Conservation (phyloP, 805 yeast species). For the Suhomyces faveliae region DNA sequence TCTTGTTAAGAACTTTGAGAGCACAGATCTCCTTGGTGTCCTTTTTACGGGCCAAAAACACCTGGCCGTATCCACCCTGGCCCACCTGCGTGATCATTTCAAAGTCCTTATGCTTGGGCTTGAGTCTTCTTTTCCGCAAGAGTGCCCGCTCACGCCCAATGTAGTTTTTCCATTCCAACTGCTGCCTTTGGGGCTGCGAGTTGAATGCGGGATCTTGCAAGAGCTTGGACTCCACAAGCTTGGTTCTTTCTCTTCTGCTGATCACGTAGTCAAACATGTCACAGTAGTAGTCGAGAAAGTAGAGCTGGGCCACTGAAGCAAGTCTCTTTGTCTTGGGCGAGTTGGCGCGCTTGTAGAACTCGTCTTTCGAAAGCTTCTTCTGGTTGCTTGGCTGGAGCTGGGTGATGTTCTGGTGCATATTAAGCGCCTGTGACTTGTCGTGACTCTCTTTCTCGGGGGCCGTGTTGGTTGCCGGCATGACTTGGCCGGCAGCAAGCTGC, state of each 20-base stretch:
- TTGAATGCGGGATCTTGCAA: slow-evolving; percentile 48
- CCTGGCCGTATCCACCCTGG: slow-evolving; percentile 99
- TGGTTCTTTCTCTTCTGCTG: slow-evolving; percentile 77
- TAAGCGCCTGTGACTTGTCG: slow-evolving; percentile 10
- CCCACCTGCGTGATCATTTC: slow-evolving; percentile 98
- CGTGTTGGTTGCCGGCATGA: background rate
- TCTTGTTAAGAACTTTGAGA: slow-evolving; percentile 84
- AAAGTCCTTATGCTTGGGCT: slow-evolving; percentile 92
- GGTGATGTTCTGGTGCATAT: slow-evolving; percentile 29
- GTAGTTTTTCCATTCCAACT: slow-evolving; percentile 69
- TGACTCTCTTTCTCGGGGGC: slow-evolving; percentile 3
- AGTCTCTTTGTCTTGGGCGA: slow-evolving; percentile 77
- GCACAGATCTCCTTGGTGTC: slow-evolving; percentile 97
- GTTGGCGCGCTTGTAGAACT: slow-evolving; percentile 58
- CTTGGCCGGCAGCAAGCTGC: slow-evolving; percentile 11
- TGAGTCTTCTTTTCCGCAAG: slow-evolving; percentile 82
- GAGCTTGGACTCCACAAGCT: slow-evolving; percentile 61
- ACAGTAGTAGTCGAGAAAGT: slow-evolving; percentile 91
- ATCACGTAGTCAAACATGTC: slow-evolving; percentile 93
- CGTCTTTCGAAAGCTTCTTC: slow-evolving; percentile 30
- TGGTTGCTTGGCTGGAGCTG: slow-evolving; percentile 28
- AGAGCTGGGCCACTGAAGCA: slow-evolving; percentile 90
- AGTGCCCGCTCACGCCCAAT: slow-evolving; percentile 80
- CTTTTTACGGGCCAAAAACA: slow-evolving; percentile 88
- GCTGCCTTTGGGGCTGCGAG: slow-evolving; percentile 32